These are phyloP conservation scores for Psidium friedrichsthalianum DNA, from an alignment of 345 rosid genomes.

Conservation along the genomic window DNA sequence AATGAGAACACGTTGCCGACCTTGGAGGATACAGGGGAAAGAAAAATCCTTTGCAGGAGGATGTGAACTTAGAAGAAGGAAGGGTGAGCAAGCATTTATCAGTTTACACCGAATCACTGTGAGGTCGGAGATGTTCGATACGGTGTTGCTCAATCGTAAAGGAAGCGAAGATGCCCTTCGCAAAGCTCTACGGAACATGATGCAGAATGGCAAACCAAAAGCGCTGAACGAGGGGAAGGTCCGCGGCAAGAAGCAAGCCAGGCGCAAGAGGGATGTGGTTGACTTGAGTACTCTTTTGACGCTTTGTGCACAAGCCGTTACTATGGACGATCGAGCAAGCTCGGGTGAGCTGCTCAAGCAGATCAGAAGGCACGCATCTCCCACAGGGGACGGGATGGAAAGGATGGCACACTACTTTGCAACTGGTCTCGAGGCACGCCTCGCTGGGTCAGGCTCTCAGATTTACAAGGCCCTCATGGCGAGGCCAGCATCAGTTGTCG, in stretches of 20 bases:
- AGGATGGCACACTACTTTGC: constrained; percentile 6
- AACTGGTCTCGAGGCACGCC: constrained; percentile 3
- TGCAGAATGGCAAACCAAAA: neutral
- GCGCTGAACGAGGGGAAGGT: neutral
- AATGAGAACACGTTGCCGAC: neutral
- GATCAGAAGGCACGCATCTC: constrained; percentile 22
- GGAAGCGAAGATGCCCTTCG: constrained; percentile 6
- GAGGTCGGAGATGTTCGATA: constrained; percentile 6
- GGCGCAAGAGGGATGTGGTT: constrained; percentile 18
- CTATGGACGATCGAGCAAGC: constrained; percentile 13
- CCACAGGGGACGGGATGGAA: constrained; percentile 8
- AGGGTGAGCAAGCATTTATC: constrained; percentile 22
- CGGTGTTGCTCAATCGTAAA: neutral
- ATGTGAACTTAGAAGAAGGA: constrained; percentile 5
- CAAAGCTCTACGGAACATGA: neutral
- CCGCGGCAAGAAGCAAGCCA: constrained; percentile 8
- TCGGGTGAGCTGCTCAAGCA: constrained; percentile 22
- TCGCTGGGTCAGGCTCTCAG: constrained; percentile 1
- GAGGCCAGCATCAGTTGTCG: constrained; percentile 8
- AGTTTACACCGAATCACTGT: constrained; percentile 3
- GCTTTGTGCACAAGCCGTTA: constrained; percentile 30
- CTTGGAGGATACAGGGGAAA: constrained; percentile 3
- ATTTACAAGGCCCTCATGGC: neutral
- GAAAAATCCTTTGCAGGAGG: neutral
- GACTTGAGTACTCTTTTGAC: constrained; percentile 28